Evolutionary conservation across 2,329 filamentous ascomycete genomes (phyloP).

Genomic region (Calcarisporium arbuscula): DNA sequence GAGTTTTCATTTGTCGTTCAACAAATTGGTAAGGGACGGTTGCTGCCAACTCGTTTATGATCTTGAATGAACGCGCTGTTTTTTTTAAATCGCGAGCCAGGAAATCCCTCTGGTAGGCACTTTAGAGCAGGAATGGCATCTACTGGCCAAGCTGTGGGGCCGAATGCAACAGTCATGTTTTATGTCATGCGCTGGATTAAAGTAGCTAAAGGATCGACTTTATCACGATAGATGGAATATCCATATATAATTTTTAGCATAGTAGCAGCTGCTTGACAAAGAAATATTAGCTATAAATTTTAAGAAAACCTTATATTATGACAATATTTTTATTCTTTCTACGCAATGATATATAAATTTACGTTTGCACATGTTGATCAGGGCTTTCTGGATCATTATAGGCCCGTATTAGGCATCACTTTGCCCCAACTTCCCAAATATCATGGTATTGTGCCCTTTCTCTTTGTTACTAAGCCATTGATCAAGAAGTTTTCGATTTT

Average conservation of each 20-base stretch:
- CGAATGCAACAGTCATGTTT: conserved; percentile 15
- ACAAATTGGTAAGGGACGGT: too few species aligned
- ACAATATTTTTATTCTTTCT: too few species aligned
- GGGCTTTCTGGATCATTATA: neutral
- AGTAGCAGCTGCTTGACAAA: conserved; percentile 5
- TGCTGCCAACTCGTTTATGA: too few species aligned
- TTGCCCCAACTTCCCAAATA: neutral
- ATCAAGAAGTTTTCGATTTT: conserved; percentile 3
- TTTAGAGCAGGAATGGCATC: conserved; percentile 14
- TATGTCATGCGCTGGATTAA: conserved; percentile 14
- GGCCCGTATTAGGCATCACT: conserved; percentile 1
- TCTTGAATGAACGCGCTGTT: too few species aligned
- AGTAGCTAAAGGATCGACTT: conserved; percentile 12
- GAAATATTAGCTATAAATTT: too few species aligned
- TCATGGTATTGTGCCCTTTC: neutral
- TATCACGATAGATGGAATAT: conserved; percentile 14
- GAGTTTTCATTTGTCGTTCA: too few species aligned
- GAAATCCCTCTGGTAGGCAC: conserved; percentile 12
- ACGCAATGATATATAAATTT: too few species aligned
- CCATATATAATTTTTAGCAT: conserved; percentile 13
- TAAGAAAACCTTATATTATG: too few species aligned
- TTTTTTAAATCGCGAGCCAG: conserved; percentile 16
- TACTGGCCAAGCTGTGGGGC: conserved; percentile 16
- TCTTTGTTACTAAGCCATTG: neutral
- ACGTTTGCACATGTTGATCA: conserved; percentile 1